Evolutionary conservation across 2,329 filamentous ascomycete genomes (phyloP).

Genomic region (Ceratocystis variospora): DNA sequence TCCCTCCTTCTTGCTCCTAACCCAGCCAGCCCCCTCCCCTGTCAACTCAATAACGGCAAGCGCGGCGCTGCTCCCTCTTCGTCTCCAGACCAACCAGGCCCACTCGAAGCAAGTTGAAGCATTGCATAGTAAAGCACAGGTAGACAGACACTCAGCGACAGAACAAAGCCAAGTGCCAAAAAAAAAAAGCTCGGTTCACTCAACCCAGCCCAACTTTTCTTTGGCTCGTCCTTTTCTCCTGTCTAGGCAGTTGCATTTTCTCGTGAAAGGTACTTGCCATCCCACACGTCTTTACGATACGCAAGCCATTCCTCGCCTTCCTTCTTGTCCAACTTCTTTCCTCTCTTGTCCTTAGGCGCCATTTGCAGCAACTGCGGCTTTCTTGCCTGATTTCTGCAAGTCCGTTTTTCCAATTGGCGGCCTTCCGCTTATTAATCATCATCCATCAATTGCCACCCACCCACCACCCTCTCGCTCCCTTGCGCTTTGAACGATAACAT

Average conservation of each 20-base stretch:
- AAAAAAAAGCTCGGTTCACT: background rate
- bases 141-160: background rate
- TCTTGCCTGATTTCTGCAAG: too few species aligned
- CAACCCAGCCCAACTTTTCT: too few species aligned
- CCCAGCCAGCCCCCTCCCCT: background rate
- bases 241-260: background rate
- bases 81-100: conserved; percentile 3
- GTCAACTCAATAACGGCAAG: conserved; percentile 7
- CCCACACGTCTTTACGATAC: background rate
- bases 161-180: background rate
- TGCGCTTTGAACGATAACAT: background rate
- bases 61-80: background rate
- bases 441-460: background rate
- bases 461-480: background rate
- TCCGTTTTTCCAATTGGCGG: background rate
- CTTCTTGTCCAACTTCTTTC: background rate
- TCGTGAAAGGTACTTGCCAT: background rate
- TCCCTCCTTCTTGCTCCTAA: background rate
- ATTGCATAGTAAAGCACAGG: too few species aligned
- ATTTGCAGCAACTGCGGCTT: too few species aligned
- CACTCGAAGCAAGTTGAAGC: background rate
- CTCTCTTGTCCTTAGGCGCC: too few species aligned
- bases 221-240: background rate
- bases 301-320: background rate
- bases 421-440: conserved; percentile 4